These are phyloP conservation scores for Diplogelasinospora grovesii DNA, from an alignment of 495 filamentous ascomycete species.

Conservation along the genomic window DNA sequence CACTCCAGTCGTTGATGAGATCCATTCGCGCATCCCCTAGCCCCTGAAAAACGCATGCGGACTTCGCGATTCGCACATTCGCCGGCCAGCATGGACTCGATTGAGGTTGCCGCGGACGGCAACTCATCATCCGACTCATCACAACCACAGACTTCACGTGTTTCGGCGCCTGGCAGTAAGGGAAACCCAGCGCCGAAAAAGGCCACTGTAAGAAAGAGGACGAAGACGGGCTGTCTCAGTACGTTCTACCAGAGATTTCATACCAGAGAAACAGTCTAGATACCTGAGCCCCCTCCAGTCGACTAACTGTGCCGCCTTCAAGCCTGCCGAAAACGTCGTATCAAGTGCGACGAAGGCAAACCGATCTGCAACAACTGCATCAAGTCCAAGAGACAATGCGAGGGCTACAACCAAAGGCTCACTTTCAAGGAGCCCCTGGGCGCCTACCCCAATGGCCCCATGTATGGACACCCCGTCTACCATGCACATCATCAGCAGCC, in stretches of 20 bases:
- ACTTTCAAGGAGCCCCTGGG: conserved; percentile 86
- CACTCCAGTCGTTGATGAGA: too few relatives aligned
- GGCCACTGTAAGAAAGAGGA: conserved; percentile 59
- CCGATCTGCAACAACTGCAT: conserved; percentile 86
- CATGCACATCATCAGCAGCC: conserved; percentile 18
- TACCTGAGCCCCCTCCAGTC: not conserved
- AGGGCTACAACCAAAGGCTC: conserved; percentile 90
- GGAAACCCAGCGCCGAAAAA: conserved; percentile 28
- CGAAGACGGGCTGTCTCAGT: conserved; percentile 96
- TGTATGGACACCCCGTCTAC: conserved; percentile 21
- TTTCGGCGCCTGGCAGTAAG: conserved; percentile 7
- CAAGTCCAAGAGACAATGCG: conserved; percentile 88
- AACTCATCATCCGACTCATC: conserved; percentile 8
- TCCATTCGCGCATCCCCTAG: not conserved
- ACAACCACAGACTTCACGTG: conserved; percentile 6
- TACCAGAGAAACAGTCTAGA: not conserved
- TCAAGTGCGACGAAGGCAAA: conserved; percentile 95
- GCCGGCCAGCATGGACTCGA: conserved; percentile 7
- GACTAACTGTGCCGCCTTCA: conserved; percentile 15
- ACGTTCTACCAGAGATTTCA: conserved; percentile 31
- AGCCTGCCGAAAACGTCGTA: conserved; percentile 91
- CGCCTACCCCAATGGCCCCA: conserved; percentile 31
- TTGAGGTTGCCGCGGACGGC: not conserved
- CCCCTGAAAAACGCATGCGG: not conserved
- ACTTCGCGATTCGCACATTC: not conserved